Percentiles rank a stretch among this genome's conserved stretches.
These are phyloP conservation scores for Vaccinium darrowii DNA, from an alignment of 148 eudicot genomes.

Conservation along the genomic window DNA sequence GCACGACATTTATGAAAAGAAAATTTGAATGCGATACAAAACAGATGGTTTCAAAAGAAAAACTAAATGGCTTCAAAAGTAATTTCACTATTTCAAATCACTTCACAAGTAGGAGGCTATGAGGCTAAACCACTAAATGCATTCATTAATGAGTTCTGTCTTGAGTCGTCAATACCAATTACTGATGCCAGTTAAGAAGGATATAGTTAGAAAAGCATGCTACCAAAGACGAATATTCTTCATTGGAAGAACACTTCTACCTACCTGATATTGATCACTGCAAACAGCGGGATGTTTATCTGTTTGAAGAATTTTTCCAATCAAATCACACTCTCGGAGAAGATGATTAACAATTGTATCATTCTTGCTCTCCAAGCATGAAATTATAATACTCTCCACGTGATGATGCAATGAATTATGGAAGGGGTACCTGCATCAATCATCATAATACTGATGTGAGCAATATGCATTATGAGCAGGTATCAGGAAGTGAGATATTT, in stretches of 20 bases:
- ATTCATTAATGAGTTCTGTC: not conserved
- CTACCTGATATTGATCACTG: slow-evolving; percentile 58
- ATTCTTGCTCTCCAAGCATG: slow-evolving; percentile 81
- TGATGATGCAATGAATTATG: slow-evolving; percentile 94
- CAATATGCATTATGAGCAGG: not conserved
- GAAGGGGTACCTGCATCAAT: slow-evolving; percentile 78
- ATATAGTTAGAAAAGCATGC: not conserved
- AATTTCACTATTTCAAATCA: not conserved
- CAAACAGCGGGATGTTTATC: slow-evolving; percentile 59
- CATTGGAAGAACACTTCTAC: not conserved
- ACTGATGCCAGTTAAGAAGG: not conserved
- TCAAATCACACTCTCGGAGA: slow-evolving; percentile 59
- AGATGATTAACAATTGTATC: slow-evolving; percentile 60
- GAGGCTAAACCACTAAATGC: not conserved
- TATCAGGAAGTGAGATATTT: not conserved
- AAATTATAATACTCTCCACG: slow-evolving; percentile 83
- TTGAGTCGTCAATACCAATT: not conserved
- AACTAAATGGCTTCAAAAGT: not conserved
- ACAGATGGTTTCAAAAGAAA: slow-evolving; percentile 11
- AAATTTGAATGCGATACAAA: not conserved
- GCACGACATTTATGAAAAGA: not conserved
- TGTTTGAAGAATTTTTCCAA: slow-evolving; percentile 63
- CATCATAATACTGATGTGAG: not conserved
- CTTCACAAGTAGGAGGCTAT: not conserved
- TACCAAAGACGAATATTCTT: not conserved